Evolutionary conservation across 2,329 filamentous ascomycete genomes (phyloP), one percentile per base, ranked within the genome.

Genomic region (Endothia cerciana): DNA sequence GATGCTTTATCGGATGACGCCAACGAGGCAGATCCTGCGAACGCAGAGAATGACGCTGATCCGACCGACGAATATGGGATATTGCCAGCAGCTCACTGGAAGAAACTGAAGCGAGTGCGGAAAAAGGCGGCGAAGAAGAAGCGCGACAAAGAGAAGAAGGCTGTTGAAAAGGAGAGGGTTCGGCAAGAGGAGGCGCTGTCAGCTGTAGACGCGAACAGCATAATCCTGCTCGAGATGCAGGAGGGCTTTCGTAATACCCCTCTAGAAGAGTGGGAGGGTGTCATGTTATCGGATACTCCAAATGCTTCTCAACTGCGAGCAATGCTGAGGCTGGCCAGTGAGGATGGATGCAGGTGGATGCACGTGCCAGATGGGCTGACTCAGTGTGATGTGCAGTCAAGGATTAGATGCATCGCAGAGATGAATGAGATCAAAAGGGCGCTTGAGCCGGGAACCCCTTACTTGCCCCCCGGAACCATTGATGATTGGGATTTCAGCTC

Each of bases 131-230:
- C n/a, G 15, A 58, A 22, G 6, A 58, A 8, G 11, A n/a, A 40
- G 55, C 55, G 55, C 19, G 33, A 41, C 11, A 40, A 36, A n/a
- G 33, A 40, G 22, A 30, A n/a, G 38, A 58, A 58, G 55, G n/a
- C 4, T 28, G 13, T 40, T 17, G 33, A 19, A 40, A 40, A 15
- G n/a, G 55, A n/a, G n/a, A 58, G 22, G n/a, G 33, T 19, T 22
- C 55, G n/a, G 22, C n/a, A 17, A 17, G 4, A 41, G 36, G 38
- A 40, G n/a, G 55, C 47, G 25, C 4, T 51, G 47, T 51, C 13
- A 51, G 13, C 13, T 28, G 47, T 51, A 51, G 47, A 51, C 11
- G 28, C 13, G 2, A 17, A 30, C 25, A 25, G 25, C 22, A 28
- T 13, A 22, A 22, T 19, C 47, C 19, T 55, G 30, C 11, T 22